A percentile compares a stretch with the other conserved stretches of the same genome.
Conservation (phyloP, 2,329 filamentous ascomycete genomes). For the Aspergillus sp. region DNA sequence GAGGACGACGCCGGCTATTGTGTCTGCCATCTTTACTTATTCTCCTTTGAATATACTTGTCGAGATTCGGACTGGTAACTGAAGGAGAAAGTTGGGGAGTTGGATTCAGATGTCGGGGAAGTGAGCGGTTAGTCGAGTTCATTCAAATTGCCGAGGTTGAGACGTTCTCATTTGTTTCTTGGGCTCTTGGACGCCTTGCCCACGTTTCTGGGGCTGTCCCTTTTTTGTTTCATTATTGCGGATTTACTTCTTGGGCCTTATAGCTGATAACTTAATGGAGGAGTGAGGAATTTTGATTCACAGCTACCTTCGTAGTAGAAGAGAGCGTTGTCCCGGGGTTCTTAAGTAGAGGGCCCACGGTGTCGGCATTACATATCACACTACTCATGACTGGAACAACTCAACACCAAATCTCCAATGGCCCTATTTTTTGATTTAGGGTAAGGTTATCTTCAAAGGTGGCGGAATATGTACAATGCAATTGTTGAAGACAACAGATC, state of each 20-base stretch:
- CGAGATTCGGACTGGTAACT: background rate
- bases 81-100: background rate
- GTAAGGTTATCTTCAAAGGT: background rate
- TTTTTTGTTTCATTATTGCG: background rate
- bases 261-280: background rate
- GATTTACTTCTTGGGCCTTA: background rate
- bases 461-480: background rate
- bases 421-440: background rate
- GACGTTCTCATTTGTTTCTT: background rate
- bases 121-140: background rate
- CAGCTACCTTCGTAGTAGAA: too few species aligned
- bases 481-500: background rate
- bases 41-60: background rate
- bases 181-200: background rate
- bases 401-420: background rate
- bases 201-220: background rate
- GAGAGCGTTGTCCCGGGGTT: too few species aligned
- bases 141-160: background rate
- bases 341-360: too few species aligned
- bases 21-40: conserved; percentile 4
- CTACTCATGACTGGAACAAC: too few species aligned
- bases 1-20: background rate
- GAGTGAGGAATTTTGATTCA: too few species aligned
- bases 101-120: background rate
- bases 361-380: too few species aligned